Conservation (phyloP, 177 flowering plant genomes). For the Tripterygium wilfordii region DNA sequence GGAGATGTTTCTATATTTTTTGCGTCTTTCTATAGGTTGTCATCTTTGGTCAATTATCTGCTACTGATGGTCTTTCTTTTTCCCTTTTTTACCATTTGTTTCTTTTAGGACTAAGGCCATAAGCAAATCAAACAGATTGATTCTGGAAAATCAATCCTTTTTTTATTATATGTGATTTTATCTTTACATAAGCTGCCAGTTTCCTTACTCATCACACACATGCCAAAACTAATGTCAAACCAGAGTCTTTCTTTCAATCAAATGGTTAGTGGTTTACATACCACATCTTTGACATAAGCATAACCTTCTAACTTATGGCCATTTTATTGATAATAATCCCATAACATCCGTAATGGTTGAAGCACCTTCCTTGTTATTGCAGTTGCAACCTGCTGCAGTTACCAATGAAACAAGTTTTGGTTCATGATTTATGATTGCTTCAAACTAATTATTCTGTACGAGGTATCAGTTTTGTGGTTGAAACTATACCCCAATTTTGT, state of each 20-base stretch:
- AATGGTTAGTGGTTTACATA: conserved; percentile 14
- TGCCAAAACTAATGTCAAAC: conserved; percentile 2
- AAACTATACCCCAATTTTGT: conserved; percentile 29
- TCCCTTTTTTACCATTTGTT: too few species aligned
- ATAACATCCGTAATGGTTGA: conserved; percentile 1
- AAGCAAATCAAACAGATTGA: too few species aligned
- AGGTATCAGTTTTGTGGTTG: background rate
- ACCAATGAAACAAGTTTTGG: background rate
- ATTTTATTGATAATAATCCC: conserved; percentile 3
- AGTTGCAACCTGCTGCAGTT: conserved; percentile 29
- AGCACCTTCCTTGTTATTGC: conserved; percentile 16
- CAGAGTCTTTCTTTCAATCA: conserved; percentile 5
- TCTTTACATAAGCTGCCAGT: conserved; percentile 9
- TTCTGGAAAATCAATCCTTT: background rate
- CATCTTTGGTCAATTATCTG: too few species aligned
- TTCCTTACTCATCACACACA: conserved; percentile 3
- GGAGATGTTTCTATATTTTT: too few species aligned
- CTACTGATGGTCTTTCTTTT: too few species aligned
- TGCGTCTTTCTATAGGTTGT: too few species aligned
- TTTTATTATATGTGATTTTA: conserved; percentile 9
- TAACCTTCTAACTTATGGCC: conserved; percentile 6
- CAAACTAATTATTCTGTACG: background rate
- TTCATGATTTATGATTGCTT: conserved; percentile 1
- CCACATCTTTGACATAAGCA: conserved; percentile 16
- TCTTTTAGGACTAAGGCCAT: too few species aligned